Evolutionary conservation across 148 eudicot species (phyloP).

Genomic region (Dianthus caryophyllus): DNA sequence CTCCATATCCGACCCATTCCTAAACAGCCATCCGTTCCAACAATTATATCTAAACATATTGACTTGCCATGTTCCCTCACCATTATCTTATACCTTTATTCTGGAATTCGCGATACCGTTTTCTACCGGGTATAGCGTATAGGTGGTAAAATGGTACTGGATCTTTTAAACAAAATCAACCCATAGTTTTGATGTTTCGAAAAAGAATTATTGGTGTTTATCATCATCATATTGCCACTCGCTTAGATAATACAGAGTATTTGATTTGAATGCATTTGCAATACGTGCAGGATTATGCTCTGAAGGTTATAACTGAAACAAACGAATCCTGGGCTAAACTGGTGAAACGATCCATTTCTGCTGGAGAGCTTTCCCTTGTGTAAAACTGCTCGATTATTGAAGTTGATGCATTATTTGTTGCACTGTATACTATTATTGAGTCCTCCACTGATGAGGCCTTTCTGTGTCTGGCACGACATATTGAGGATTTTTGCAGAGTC

Average conservation of each 20-base stretch:
- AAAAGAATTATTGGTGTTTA: too few species aligned
- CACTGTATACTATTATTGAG: conserved; percentile 17
- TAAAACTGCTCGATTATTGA: conserved; percentile 19
- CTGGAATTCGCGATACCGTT: too few species aligned
- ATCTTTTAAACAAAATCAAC: too few species aligned
- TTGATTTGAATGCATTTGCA: not conserved
- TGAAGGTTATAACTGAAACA: conserved; percentile 81
- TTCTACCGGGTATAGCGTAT: too few species aligned
- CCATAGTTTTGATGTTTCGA: too few species aligned
- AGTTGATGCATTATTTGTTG: conserved; percentile 10
- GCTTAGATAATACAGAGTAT: too few species aligned
- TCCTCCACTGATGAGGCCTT: not conserved
- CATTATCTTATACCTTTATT: not conserved
- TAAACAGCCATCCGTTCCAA: too few species aligned
- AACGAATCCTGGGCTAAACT: conserved; percentile 94
- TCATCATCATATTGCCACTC: too few species aligned
- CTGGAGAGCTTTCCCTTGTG: conserved; percentile 89
- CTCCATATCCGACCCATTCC: too few species aligned
- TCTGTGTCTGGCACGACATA: not conserved
- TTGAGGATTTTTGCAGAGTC: conserved; percentile 8
- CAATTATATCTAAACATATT: too few species aligned
- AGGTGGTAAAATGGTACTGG: too few species aligned
- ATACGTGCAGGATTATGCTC: conserved; percentile 74
- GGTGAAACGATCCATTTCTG: conserved; percentile 72
- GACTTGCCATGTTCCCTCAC: not conserved